Evolutionary conservation across 1,139 yeast genomes (phyloP), one percentile per base, ranked within the genome.

Genomic region (Suhomyces wounanorum): DNA sequence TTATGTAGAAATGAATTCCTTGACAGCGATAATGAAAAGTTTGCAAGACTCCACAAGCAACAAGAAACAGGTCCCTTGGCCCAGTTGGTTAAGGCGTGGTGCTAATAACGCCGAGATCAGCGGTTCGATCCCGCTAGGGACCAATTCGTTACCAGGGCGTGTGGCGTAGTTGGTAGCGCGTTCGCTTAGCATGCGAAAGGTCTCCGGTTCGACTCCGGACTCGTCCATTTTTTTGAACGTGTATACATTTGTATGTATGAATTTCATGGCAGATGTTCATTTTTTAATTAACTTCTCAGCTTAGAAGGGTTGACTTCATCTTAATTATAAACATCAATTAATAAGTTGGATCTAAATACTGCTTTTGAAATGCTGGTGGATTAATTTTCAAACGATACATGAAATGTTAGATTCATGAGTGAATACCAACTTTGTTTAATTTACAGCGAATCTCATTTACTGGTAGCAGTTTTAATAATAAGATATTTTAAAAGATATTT

Each of bases 101-200:
- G 70, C 69, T 66, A 66, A 70, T 68, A 67, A 68, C 73, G 72
- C 72, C 70, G 61, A 66, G 72, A 68, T 68, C 72, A 65, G 69
- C 72, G 63, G 71, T 68, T 67, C 72, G 72, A 68, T 66, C 71
- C 72, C 58, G 60, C 65, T 58, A 61, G 57, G 57, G 57, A 55
- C 57, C 57, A 55, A 36, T 51, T 47, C 51, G 41, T 18, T 17
- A 21, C 10, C 10, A 10, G 90, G 90, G 90, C 89, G 89, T 84
- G 89, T 85, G 89, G 90, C 90, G 89, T 81, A 85, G 90, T 84
- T 83, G 90, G 90, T 84, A 85, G 89, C 89, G 90, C 89, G 89
- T 82, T 82, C 87, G 84, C 89, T 84, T 85, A 82, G 90, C 90
- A 84, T 84, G 89, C 83, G 87, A 83, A 82, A 85, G 90, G 89